Base-by-base conservation (phyloP, 441 rosid species). In the Flueggea neowawraea region DNA sequence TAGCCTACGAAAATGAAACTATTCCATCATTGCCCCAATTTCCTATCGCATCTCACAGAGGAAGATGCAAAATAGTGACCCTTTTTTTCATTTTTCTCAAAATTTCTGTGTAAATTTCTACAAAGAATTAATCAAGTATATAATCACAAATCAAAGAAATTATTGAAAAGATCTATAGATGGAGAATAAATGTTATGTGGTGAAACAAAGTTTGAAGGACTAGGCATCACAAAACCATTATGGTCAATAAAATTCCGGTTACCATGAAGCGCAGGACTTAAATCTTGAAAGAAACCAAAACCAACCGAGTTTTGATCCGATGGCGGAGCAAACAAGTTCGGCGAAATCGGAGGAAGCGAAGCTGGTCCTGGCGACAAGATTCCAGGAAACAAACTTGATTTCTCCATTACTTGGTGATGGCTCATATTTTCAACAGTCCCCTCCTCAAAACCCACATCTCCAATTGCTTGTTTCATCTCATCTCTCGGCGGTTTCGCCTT, bases 321-420 rank as follows among this genome's bases (percentile, higher is more conserved):
- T 55, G 66, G 57, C 14, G 96, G 81, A 48, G 93, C 83, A 61
- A 92, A 92, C 64, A 87, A 86, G 70, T 57, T 81, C 0, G 87
- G 80, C 12, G 95, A 77, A 59, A 89, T 80, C 45, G 68, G 75
- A 4, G 83, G 91, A 51, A 90, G 76, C 10, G 88, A 79, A 52
- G 81, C 75, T 5, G 97, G 96, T 1, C 81, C 90, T 0, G 96
- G 92, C 1, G 96, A 91, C 60, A 91, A 69, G 41, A 89, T 89
- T 59, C 94, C 97, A 0, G 77, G 91, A 55, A 72, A 61, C 51
- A 60, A 66, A 57, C 49, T 48, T 43, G 79, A 65, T 58, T 80
- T 73, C 63, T 83, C 85, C 31, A 74, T 75, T 36, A 57, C 17
- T 36, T 33, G 60, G 16, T 16, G 17, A 16, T 66, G 74, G 63